Base-by-base conservation (phyloP, 306 rosid genomes). In the Urtica urens region DNA sequence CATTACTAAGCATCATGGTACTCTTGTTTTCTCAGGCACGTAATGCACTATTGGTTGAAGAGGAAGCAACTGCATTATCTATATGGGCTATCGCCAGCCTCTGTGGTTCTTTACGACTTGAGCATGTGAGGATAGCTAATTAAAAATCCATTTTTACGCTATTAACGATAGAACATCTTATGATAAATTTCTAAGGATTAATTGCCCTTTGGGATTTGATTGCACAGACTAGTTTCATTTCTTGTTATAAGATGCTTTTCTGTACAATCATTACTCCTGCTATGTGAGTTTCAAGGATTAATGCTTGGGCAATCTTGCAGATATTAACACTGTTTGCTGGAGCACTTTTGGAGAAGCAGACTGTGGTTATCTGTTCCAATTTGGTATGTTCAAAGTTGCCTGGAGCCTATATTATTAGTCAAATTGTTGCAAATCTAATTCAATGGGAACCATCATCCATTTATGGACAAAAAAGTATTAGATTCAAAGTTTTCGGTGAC, bases 71-170 rank as follows among this genome's bases (percentile, higher is more conserved):
- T 57, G 86, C 96, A 46, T 73, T 92, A 64, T 92, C 99, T 46
- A 70, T 72, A 62, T 92, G 96, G 94, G 80, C 96, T 63, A 73
- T 92, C 47, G 94, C 96, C 43, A 79, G 88, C 80, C 38, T 86
- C 25, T 92, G 99, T 71, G 96, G 99, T 58, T 77, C 94, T 60
- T 75, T 92, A 65, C 90, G 94, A 67, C 96, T 92, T 47, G 99
- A 92, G 65, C 58, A 86, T 75, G 99, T 92, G 66, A 59, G 80
- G n/a, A n/a, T n/a, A n/a, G n/a, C n/a, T n/a, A n/a, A n/a, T n/a
- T n/a, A n/a, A n/a, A n/a, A n/a, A n/a, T n/a, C n/a, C n/a, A n/a
- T n/a, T n/a, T n/a, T n/a, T n/a, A n/a, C n/a, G n/a, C n/a, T n/a
- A n/a, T n/a, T n/a, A n/a, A n/a, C n/a, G n/a, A n/a, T n/a, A 18